Conservation (phyloP, 371 early-diverging fungal genomes). For the Mucor irregularis region DNA sequence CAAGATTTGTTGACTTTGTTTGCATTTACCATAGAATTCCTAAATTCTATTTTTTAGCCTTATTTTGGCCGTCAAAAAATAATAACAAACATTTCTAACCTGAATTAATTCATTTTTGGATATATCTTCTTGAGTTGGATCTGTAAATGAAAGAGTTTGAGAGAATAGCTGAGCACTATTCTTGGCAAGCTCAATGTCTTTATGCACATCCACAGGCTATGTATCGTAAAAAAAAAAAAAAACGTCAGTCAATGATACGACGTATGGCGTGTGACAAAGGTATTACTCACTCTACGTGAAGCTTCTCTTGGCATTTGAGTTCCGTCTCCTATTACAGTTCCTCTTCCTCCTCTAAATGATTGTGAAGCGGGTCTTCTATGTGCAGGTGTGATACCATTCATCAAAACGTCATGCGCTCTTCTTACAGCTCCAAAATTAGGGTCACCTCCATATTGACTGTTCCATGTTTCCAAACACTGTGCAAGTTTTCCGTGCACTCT, state of each 20-base stretch:
- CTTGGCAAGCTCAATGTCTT: slow-evolving; percentile 42
- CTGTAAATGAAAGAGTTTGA: slow-evolving; percentile 53
- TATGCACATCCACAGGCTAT: slow-evolving; percentile 16
- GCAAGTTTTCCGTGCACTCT: slow-evolving; percentile 39
- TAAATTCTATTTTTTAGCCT: neutral
- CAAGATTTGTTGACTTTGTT: slow-evolving; percentile 34
- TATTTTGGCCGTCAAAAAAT: neutral
- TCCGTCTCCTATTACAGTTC: too few species aligned
- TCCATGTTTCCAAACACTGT: slow-evolving; percentile 43
- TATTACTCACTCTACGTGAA: neutral
- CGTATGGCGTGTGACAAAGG: too few species aligned
- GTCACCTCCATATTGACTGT: slow-evolving; percentile 27
- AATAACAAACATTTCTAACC: too few species aligned
- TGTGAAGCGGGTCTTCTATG: neutral
- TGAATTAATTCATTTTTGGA: slow-evolving; percentile 45
- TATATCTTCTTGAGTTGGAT: slow-evolving; percentile 52
- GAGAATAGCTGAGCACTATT: slow-evolving; percentile 51
- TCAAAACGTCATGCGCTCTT: slow-evolving; percentile 33
- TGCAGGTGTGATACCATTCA: slow-evolving; percentile 17
- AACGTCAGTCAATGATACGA: neutral
- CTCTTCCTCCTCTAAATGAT: too few species aligned
- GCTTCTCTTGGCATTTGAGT: slow-evolving; percentile 14
- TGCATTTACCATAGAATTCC: slow-evolving; percentile 50
- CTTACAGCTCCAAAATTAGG: slow-evolving; percentile 31
- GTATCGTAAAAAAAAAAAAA: neutral